These are phyloP conservation scores for Trypanosoma avium DNA, from an alignment of 208 protist genomes.

Conservation along the genomic window DNA sequence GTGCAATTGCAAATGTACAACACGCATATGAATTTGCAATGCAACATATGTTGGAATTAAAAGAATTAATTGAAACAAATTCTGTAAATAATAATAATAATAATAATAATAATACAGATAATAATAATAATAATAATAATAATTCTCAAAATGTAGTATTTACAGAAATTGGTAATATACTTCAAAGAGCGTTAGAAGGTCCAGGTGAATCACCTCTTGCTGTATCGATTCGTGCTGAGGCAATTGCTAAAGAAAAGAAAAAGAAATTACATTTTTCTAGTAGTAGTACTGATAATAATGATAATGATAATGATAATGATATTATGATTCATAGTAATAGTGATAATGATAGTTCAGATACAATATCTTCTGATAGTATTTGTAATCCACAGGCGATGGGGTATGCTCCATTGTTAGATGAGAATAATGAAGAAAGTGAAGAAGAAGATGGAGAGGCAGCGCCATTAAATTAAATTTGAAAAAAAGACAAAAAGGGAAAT, in stretches of 20 bases:
- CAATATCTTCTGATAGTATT: neutral
- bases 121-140: neutral
- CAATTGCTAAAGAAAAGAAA: too few relatives aligned
- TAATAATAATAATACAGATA: constrained; percentile 1
- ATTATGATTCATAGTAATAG: too few relatives aligned
- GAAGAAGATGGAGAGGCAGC: constrained; percentile 9
- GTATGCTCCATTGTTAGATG: constrained; percentile 6
- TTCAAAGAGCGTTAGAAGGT: constrained; percentile 29
- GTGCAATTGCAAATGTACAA: constrained; percentile 57
- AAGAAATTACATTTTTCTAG: too few relatives aligned
- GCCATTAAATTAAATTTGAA: neutral
- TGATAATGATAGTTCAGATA: too few relatives aligned
- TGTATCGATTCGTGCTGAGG: constrained; percentile 20
- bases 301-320: constrained; percentile 13
- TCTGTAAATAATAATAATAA: neutral
- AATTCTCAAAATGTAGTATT: neutral
- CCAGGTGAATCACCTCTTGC: constrained; percentile 32
- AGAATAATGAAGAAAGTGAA: neutral
- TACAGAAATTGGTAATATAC: constrained; percentile 16
- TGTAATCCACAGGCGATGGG: neutral
- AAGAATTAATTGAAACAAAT: constrained; percentile 30
- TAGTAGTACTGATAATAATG: neutral
- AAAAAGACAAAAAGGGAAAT: too few relatives aligned
- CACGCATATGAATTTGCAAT: constrained; percentile 54
- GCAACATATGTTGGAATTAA: constrained; percentile 35